These are phyloP conservation scores for Coemansia sp. DNA, from an alignment of 192 early-diverging fungal species.

Conservation along the genomic window DNA sequence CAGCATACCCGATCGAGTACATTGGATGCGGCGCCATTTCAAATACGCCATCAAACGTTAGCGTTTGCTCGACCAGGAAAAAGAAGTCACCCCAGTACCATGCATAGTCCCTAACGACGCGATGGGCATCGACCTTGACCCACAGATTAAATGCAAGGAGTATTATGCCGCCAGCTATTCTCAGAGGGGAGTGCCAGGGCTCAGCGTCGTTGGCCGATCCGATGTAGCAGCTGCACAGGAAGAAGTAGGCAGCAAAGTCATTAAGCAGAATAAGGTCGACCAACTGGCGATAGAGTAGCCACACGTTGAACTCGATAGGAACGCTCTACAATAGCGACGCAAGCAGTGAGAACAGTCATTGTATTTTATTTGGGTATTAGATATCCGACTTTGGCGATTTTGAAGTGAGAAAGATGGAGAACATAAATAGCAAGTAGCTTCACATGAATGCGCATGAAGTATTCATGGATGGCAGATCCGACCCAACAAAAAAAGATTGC, in stretches of 20 bases:
- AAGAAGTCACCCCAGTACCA: slow-evolving; percentile 99
- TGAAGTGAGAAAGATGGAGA: not conserved
- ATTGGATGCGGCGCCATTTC: slow-evolving; percentile 98
- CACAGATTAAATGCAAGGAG: slow-evolving; percentile 91
- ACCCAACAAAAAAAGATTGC: not conserved
- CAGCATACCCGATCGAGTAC: slow-evolving; percentile 97
- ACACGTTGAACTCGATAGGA: slow-evolving; percentile 94
- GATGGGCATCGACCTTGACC: slow-evolving; percentile 94
- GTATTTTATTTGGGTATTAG: no score
- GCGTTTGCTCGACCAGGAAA: slow-evolving; percentile 87
- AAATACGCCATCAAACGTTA: slow-evolving; percentile 92
- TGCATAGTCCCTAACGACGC: slow-evolving; percentile 95
- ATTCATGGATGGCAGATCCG: no score
- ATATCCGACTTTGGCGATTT: no score
- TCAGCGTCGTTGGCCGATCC: slow-evolving; percentile 63
- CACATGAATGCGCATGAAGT: no score
- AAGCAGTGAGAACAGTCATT: not conserved
- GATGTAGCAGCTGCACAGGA: slow-evolving; percentile 74
- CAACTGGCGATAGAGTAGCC: slow-evolving; percentile 92
- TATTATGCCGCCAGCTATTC: slow-evolving; percentile 75
- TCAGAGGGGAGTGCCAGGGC: slow-evolving; percentile 63
- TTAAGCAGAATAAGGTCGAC: slow-evolving; percentile 93
- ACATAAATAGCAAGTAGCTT: slow-evolving; percentile 1
- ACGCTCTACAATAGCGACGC: slow-evolving; percentile 37
- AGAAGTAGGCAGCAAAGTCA: slow-evolving; percentile 89